Percentiles rank a stretch among this genome's conserved stretches.
Conservation (phyloP, 208 protist species). For the Lotmaria passim region DNA sequence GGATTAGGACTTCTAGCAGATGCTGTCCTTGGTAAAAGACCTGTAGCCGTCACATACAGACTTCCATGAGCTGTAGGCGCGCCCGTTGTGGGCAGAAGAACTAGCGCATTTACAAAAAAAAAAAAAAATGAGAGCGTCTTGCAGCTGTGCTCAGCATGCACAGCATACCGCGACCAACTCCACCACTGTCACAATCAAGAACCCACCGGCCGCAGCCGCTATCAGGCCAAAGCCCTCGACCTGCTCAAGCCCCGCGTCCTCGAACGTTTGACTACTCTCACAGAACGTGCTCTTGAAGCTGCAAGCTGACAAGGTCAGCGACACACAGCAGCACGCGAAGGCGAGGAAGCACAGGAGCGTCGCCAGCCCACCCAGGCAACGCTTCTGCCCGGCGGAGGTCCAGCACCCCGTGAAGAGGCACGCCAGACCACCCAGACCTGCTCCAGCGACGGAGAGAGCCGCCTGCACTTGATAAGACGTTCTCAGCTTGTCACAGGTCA, state of each 20-base stretch:
- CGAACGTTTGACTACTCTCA: not conserved
- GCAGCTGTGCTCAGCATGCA: not conserved
- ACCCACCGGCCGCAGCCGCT: conserved; percentile 22
- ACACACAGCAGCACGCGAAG: conserved; percentile 9
- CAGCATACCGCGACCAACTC: conserved; percentile 11
- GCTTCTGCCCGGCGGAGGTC: not conserved
- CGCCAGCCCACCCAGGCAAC: not conserved
- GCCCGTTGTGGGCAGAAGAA: too few relatives aligned
- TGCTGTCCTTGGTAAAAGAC: too few relatives aligned
- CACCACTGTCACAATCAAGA: conserved; percentile 14
- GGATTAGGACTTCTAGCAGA: too few relatives aligned
- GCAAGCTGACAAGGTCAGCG: conserved; percentile 5
- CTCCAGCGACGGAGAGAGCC: conserved; percentile 6
- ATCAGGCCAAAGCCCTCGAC: conserved; percentile 39
- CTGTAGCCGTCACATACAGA: too few relatives aligned
- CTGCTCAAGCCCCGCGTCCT: conserved; percentile 14
- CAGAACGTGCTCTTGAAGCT: conserved; percentile 7
- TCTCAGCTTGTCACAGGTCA: not conserved
- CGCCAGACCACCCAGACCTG: conserved; percentile 5
- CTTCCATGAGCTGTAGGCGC: too few relatives aligned
- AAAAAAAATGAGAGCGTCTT: not conserved
- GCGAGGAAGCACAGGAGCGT: conserved; percentile 3
- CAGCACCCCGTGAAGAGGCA: conserved; percentile 16
- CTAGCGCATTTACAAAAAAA: not conserved
- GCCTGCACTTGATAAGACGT: conserved; percentile 9